These are phyloP conservation scores for Pascua sp. DNA, from an alignment of 1,284 basidiomycete species.

Conservation along the genomic window DNA sequence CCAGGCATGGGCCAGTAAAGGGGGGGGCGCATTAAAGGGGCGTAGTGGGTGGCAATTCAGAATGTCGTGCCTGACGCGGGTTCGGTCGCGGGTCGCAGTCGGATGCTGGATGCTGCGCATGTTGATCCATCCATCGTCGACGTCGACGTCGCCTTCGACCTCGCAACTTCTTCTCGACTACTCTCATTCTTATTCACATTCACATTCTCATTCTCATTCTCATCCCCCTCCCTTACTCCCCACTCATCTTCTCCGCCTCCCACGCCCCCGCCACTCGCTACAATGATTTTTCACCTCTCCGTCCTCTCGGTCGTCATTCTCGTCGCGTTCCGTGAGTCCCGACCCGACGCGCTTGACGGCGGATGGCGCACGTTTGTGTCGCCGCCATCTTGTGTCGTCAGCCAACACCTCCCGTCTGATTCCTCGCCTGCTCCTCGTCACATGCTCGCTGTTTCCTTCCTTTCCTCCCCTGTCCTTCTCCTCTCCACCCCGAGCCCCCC, in stretches of 20 bases:
- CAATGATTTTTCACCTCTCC: slow-evolving; percentile 49
- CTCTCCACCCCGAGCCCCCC: background rate
- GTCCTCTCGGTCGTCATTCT: slow-evolving; percentile 40
- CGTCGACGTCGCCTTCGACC: no score
- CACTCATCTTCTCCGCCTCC: background rate
- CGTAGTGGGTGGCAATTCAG: no score
- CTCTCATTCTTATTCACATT: background rate
- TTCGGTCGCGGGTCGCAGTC: no score
- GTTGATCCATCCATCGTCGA: no score
- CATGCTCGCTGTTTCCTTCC: no score
- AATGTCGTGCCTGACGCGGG: no score
- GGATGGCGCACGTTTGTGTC: background rate
- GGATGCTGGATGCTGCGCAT: no score
- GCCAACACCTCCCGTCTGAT: background rate
- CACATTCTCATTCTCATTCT: background rate
- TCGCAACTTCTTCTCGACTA: no score
- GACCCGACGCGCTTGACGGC: background rate
- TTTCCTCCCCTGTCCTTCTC: no score
- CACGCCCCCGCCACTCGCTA: background rate
- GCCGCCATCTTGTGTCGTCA: background rate
- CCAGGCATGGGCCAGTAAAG: no score
- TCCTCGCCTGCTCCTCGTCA: background rate
- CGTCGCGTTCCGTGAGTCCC: slow-evolving; percentile 36
- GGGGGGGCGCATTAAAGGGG: no score
- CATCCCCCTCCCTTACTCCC: background rate